phyloP scores from a whole-genome alignment of 371 early-diverging fungal species.

The Zychaea mexicana region DNA sequence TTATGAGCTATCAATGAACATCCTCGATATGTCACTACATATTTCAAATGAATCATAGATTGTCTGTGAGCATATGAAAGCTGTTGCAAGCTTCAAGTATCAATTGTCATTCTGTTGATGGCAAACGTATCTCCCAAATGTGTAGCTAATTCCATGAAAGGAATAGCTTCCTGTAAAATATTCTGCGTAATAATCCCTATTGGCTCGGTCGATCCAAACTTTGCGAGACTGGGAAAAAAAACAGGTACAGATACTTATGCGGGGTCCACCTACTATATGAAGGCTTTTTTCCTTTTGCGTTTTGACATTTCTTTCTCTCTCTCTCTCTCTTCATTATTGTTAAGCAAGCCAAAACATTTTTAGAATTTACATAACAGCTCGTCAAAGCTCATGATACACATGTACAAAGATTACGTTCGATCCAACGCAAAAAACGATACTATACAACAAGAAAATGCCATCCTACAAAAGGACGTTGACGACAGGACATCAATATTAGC shows the following conservation, averaged over 20 bases:
- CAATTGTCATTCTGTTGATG: no score
- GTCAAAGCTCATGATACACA: neutral
- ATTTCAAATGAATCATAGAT: no score
- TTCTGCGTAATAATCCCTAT: neutral
- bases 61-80: no score
- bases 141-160: neutral
- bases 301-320: neutral
- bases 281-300: neutral
- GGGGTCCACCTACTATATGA: neutral
- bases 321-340: neutral
- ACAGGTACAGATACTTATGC: no score
- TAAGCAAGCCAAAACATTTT: no score
- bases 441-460: neutral
- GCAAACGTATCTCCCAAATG: no score
- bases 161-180: neutral
- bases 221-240: neutral
- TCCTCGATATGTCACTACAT: no score
- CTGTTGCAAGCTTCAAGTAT: no score
- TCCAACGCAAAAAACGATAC: neutral
- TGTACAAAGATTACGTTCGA: neutral
- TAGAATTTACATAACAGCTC: neutral
- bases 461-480: neutral
- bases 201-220: conserved; percentile 1
- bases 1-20: no score
- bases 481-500: neutral